phyloP scores from a whole-genome alignment of 441 rosid genomes.

The Croton setiger region DNA sequence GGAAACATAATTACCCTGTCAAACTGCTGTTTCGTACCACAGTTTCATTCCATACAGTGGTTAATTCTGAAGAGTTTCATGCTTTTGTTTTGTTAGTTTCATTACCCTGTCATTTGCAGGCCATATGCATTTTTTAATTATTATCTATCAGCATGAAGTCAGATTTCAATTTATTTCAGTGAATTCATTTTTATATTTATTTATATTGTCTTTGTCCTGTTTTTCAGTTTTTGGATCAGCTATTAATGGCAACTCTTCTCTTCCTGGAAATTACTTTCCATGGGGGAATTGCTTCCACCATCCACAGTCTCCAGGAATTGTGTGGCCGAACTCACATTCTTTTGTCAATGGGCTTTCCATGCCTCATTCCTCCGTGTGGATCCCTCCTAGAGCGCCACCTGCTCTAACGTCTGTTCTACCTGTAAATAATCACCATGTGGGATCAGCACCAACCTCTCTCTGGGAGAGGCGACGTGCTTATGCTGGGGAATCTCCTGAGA shows the following conservation, averaged over 20 bases:
- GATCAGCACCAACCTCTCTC: slow-evolving; percentile 57
- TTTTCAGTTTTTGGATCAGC: slow-evolving; percentile 49
- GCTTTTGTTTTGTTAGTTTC: slow-evolving; percentile 13
- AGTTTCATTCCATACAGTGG: slow-evolving; percentile 6
- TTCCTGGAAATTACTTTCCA: slow-evolving; percentile 38
- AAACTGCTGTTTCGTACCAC: background rate
- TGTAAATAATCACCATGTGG: slow-evolving; percentile 39
- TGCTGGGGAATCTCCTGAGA: slow-evolving; percentile 45
- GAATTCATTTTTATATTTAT: slow-evolving; percentile 4
- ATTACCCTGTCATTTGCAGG: slow-evolving; percentile 1
- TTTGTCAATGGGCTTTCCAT: slow-evolving; percentile 41
- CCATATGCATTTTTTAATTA: background rate
- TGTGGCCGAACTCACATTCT: slow-evolving; percentile 61
- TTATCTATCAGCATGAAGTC: background rate
- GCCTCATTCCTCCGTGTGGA: slow-evolving; percentile 30
- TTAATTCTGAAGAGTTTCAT: background rate
- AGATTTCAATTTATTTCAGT: background rate
- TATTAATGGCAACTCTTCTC: slow-evolving; percentile 34
- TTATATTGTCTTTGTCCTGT: slow-evolving; percentile 14
- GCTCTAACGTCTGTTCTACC: slow-evolving; percentile 36
- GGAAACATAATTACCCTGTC: background rate
- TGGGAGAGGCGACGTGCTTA: slow-evolving; percentile 53
- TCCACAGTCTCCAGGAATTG: slow-evolving; percentile 39
- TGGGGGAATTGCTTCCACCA: slow-evolving; percentile 47
- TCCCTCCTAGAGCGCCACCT: slow-evolving; percentile 43